Evolutionary conservation across 2,329 filamentous ascomycete species (phyloP), one percentile per base, ranked within the genome.

Genomic region (Fusarium floridanum): DNA sequence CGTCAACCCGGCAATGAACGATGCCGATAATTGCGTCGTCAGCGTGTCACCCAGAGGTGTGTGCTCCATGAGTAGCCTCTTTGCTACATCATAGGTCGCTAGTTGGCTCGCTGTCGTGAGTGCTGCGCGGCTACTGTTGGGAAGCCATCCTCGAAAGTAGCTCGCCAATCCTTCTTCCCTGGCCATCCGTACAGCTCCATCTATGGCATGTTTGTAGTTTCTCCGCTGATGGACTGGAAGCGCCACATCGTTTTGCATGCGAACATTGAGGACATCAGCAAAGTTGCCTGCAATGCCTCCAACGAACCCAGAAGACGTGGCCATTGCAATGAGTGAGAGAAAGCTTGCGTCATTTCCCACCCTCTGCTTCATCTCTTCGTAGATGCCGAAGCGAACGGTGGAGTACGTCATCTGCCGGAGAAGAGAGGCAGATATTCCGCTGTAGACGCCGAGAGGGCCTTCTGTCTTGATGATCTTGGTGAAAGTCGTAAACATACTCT

Each of bases 351-450:
- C 84, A 43, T 79, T 75, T 70, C 84, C 83, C 55, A 36, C 57
- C 75, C 74, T 64, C 80, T 73, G 45, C 90, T 90, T 98, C 68
- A 98, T 88, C 76, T 97, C 91, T 85, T 98, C 96, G 86, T 98
- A 98, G 73, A 98, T 91, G 74, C 95, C 96, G 85, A 98, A 98
- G 61, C 96, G 94, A 43, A 95, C 96, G 59, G 96, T 98, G 66
- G 93, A 96, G 86, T 98, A 98, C 67, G 96, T 98, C 74, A 95
- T 89, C 85, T 98, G 96, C 72, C 96, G 95, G 68, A 98, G 89
- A 61, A 98, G 90, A 64, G 95, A 96, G 75, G 95, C 96, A 2
- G 95, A 97, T 67, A 98, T 91, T 85, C 96, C 96, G 78, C 90
- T 92, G 85, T 98, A 98, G 55, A 98, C 88, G n/a, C 95, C 95